These are phyloP conservation scores for Wickerhamia fluorescens DNA, from an alignment of 805 yeast species.

Conservation along the genomic window DNA sequence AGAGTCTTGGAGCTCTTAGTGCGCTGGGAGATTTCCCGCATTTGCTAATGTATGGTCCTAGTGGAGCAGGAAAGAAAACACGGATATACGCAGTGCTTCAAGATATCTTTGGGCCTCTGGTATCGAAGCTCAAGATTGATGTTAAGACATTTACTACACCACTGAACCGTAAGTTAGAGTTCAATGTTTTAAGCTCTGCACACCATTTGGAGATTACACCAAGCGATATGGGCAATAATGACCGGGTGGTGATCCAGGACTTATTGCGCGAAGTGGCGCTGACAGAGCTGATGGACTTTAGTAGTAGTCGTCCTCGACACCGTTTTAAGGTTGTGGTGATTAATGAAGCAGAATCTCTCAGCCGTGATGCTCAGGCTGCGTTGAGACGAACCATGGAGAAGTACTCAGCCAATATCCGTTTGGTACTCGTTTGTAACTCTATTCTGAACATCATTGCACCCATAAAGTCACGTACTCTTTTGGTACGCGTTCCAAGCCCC, in stretches of 20 bases:
- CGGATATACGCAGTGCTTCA: constrained; percentile 73
- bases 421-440: constrained; percentile 79
- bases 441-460: constrained; percentile 92
- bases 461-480: constrained; percentile 83
- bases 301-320: constrained; percentile 38
- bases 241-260: constrained; percentile 91
- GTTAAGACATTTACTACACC: constrained; percentile 75
- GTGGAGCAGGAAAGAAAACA: constrained; percentile 96
- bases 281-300: constrained; percentile 88
- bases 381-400: constrained; percentile 94
- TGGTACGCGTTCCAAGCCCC: constrained; percentile 87
- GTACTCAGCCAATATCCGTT: constrained; percentile 78
- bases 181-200: constrained; percentile 87
- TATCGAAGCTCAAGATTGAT: constrained; percentile 77
- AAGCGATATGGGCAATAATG: constrained; percentile 93
- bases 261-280: constrained; percentile 90
- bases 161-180: constrained; percentile 73
- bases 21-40: constrained; percentile 88
- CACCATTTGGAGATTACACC: constrained; percentile 95
- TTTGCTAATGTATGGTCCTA: constrained; percentile 85
- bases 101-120: constrained; percentile 77
- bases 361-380: constrained; percentile 94
- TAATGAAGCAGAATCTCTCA: constrained; percentile 84
- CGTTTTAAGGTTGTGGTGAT: constrained; percentile 76
- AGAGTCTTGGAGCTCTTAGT: constrained; percentile 52